These are phyloP conservation scores for Microstegium vimineum DNA, from an alignment of 176 grass and related monocot genomes.

Conservation along the genomic window DNA sequence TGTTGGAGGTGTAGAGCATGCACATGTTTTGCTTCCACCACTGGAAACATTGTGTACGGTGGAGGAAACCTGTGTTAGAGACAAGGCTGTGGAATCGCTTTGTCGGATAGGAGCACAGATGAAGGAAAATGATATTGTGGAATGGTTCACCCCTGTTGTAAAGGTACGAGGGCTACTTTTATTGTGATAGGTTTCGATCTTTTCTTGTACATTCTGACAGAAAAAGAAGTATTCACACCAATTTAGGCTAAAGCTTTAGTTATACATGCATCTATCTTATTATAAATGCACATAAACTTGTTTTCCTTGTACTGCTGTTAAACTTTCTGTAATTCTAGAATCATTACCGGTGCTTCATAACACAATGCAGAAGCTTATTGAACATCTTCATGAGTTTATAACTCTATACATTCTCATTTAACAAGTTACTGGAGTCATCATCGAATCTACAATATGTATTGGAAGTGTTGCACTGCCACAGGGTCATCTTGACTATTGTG, in stretches of 20 bases:
- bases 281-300: neutral
- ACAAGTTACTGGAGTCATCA: neutral
- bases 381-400: neutral
- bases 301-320: neutral
- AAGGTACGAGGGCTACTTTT: conserved; percentile 48
- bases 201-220: neutral
- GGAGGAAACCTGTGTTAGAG: conserved; percentile 93
- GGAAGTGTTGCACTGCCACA: neutral
- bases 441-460: neutral
- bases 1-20: conserved; percentile 87
- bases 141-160: conserved; percentile 66
- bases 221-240: neutral
- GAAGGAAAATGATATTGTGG: conserved; percentile 82
- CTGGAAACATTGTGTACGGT: conserved; percentile 86
- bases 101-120: conserved; percentile 91
- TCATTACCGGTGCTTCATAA: neutral
- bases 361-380: neutral
- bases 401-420: neutral
- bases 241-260: neutral
- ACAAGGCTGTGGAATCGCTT: conserved; percentile 89
- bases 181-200: neutral
- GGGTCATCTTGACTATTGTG: neutral
- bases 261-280: neutral
- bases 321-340: neutral
- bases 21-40: conserved; percentile 77